Conservation (phyloP, 139 green algal species). For the Picochlorum costavermella region DNA sequence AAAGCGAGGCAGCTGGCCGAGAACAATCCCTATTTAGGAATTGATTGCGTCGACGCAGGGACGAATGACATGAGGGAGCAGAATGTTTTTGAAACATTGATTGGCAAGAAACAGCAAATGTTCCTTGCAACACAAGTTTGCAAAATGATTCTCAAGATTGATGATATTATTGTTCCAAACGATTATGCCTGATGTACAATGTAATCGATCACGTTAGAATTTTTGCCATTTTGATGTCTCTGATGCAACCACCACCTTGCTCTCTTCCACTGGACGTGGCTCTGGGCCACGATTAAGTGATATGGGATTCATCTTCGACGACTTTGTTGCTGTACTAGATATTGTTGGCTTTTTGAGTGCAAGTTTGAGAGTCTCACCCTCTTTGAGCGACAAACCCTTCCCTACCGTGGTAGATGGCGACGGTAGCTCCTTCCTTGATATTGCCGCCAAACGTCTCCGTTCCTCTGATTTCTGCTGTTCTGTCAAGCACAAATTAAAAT, state of each 20-base stretch:
- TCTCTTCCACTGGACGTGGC: no score
- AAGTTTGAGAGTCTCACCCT: constrained; percentile 60
- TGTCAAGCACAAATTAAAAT: constrained; percentile 77
- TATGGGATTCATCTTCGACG: neutral
- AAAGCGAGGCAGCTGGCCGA: constrained; percentile 66
- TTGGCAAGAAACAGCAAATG: constrained; percentile 98
- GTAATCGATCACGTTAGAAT: constrained; percentile 19
- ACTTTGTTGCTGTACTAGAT: neutral
- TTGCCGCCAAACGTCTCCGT: neutral
- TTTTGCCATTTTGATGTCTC: constrained; percentile 20
- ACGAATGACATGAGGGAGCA: constrained; percentile 98
- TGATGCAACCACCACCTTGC: constrained; percentile 5
- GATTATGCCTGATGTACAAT: constrained; percentile 16
- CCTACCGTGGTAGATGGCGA: neutral
- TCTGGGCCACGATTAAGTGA: no score
- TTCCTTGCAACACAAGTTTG: constrained; percentile 97
- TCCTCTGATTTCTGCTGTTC: constrained; percentile 4
- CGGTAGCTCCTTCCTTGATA: neutral
- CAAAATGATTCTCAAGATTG: constrained; percentile 99
- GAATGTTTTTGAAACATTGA: constrained; percentile 96
- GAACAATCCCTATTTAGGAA: constrained; percentile 83
- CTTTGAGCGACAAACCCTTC: constrained; percentile 55
- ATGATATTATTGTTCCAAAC: constrained; percentile 89
- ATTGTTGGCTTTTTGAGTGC: neutral
- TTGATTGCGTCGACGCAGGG: constrained; percentile 94